Evolutionary conservation across 495 filamentous ascomycete genomes (phyloP).

Genomic region (Bacidia gigantensis): DNA sequence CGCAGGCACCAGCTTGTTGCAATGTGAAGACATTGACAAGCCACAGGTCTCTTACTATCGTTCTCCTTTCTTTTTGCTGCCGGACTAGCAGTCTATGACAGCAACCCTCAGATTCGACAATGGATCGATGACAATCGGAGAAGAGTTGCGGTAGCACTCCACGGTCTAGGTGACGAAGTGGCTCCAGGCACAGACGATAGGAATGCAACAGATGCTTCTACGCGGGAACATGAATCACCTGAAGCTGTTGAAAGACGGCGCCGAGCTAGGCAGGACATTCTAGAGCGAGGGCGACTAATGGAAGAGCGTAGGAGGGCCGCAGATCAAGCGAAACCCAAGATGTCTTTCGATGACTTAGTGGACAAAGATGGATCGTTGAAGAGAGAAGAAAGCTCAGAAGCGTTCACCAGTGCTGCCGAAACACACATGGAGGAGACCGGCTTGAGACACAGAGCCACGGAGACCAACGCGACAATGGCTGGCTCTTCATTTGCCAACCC

Average conservation of each 20-base stretch:
- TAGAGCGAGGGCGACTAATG: slow-evolving; percentile 42
- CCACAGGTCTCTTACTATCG: slow-evolving; percentile 59
- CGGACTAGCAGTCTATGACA: slow-evolving; percentile 71
- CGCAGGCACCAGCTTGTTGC: slow-evolving; percentile 5
- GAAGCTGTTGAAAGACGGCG: slow-evolving; percentile 59
- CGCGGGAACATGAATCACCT: slow-evolving; percentile 41
- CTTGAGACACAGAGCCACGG: slow-evolving; percentile 33
- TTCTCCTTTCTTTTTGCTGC: slow-evolving; percentile 65
- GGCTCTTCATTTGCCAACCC: slow-evolving; percentile 43
- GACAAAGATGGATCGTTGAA: slow-evolving; percentile 38
- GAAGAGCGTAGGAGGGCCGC: slow-evolving; percentile 25
- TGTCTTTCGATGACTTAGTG: slow-evolving; percentile 39
- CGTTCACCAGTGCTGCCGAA: slow-evolving; percentile 34
- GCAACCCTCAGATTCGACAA: slow-evolving; percentile 59
- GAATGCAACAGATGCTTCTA: slow-evolving; percentile 29
- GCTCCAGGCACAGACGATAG: slow-evolving; percentile 30
- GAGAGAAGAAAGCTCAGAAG: slow-evolving; percentile 14
- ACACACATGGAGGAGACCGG: slow-evolving; percentile 25
- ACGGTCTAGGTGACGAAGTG: slow-evolving; percentile 64
- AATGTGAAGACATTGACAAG: slow-evolving; percentile 11
- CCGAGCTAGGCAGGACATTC: slow-evolving; percentile 56
- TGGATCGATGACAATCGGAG: slow-evolving; percentile 63
- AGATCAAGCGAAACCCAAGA: slow-evolving; percentile 18
- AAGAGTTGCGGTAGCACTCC: slow-evolving; percentile 63
- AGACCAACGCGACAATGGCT: slow-evolving; percentile 33